Conservation (phyloP, 768 basidiomycete genomes). For the Phanerodontia chrysosporium region DNA sequence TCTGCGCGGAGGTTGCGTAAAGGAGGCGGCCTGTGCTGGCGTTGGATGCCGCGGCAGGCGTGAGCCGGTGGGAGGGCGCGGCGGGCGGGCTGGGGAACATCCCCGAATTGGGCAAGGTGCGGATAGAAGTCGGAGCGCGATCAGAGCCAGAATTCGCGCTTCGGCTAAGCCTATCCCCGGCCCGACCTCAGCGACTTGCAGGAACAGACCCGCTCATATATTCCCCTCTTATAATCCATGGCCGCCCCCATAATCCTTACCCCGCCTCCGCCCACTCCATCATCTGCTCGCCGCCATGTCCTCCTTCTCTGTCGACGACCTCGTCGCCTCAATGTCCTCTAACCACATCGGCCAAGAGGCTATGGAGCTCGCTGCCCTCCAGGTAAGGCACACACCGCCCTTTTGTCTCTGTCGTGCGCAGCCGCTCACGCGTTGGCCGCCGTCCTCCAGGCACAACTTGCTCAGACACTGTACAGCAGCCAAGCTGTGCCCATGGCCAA, state of each 20-base stretch:
- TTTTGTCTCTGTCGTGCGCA: conserved; percentile 17
- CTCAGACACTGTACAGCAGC: conserved; percentile 35
- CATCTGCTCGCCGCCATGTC: conserved; percentile 23
- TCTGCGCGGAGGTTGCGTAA: not conserved
- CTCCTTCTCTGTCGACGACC: conserved; percentile 48
- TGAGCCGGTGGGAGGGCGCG: not conserved
- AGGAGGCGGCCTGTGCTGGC: not conserved
- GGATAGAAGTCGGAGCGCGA: conserved; percentile 9
- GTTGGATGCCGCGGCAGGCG: not conserved
- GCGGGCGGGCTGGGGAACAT: not conserved
- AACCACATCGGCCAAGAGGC: conserved; percentile 52
- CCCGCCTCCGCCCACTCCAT: not conserved
- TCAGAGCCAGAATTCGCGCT: not conserved
- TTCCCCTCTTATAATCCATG: not conserved
- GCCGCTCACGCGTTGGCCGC: not conserved
- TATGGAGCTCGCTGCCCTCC: conserved; percentile 44
- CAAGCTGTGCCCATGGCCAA: conserved; percentile 25
- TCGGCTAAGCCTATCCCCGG: conserved; percentile 5
- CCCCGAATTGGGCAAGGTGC: not conserved
- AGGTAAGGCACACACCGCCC: conserved; percentile 30
- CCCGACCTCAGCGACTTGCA: conserved; percentile 2
- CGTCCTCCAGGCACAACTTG: conserved; percentile 37
- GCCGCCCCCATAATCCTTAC: not conserved
- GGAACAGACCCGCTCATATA: not conserved
- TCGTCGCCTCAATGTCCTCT: conserved; percentile 41